Percentiles rank a stretch among this genome's conserved stretches.
These are phyloP conservation scores for Porphyridium purpureum DNA, from an alignment of 23 red algal species.

Conservation along the genomic window DNA sequence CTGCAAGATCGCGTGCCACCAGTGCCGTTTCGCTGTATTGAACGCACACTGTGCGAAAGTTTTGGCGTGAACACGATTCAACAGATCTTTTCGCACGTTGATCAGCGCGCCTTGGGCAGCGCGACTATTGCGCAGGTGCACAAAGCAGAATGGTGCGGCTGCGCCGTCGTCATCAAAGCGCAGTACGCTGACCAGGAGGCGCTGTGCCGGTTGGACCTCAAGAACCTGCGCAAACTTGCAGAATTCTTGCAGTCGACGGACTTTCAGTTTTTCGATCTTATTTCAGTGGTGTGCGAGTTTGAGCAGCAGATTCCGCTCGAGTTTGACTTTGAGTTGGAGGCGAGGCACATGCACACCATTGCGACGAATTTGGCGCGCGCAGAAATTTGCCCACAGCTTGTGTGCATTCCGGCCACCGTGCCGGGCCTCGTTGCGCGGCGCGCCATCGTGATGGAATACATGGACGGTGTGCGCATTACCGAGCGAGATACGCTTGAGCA, in stretches of 20 bases:
- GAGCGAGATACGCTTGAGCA: constrained; percentile 16
- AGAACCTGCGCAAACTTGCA: constrained; percentile 67
- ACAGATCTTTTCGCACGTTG: constrained; percentile 44
- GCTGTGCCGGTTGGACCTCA: constrained; percentile 61
- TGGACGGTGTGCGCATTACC: constrained; percentile 35
- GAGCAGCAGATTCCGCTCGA: constrained; percentile 74
- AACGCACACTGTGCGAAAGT: constrained; percentile 18
- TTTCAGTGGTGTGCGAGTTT: constrained; percentile 72
- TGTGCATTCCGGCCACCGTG: constrained; percentile 38
- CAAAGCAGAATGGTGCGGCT: too few relatives aligned
- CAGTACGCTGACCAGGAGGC: constrained; percentile 77
- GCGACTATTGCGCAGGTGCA: constrained; percentile 95
- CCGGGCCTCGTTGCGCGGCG: constrained; percentile 53
- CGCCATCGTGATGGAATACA: constrained; percentile 73
- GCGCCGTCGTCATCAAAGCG: constrained; percentile 42
- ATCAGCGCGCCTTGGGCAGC: constrained; percentile 40
- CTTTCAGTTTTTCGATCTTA: constrained; percentile 73
- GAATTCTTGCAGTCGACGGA: constrained; percentile 64
- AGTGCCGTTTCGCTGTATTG: constrained; percentile 43
- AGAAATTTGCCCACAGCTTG: constrained; percentile 21
- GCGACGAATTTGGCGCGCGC: constrained; percentile 35
- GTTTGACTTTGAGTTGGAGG: constrained; percentile 91
- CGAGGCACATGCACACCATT: constrained; percentile 71
- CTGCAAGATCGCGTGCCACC: constrained; percentile 58
- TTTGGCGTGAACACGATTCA: constrained; percentile 37